phyloP scores from a whole-genome alignment of 2,329 filamentous ascomycete species.

The Pseudocercospora musae region DNA sequence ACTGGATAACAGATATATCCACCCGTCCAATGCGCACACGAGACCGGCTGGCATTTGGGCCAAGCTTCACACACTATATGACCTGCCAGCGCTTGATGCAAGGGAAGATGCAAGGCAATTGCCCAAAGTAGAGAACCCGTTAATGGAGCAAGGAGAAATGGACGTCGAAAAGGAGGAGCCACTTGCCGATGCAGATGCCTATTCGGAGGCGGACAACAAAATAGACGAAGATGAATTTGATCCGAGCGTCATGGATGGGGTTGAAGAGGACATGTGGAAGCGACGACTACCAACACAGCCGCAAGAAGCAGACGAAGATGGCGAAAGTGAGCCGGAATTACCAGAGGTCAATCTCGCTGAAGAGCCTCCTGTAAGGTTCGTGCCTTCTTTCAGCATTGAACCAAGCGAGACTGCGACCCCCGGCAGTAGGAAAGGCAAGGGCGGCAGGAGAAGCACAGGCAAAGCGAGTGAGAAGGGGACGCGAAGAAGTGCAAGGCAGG shows the following conservation, averaged over 20 bases:
- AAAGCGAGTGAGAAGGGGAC: conserved; percentile 17
- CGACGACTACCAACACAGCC: conserved; percentile 29
- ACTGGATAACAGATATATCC: conserved; percentile 35
- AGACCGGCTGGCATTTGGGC: conserved; percentile 88
- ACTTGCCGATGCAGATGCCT: conserved; percentile 39
- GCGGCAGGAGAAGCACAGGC: conserved; percentile 13
- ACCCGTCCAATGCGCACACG: conserved; percentile 58
- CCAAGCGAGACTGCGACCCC: conserved; percentile 26
- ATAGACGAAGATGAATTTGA: conserved; percentile 42
- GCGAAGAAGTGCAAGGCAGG: conserved; percentile 28
- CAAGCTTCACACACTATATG: conserved; percentile 79
- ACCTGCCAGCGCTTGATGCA: conserved; percentile 81
- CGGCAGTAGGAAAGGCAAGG: conserved; percentile 15
- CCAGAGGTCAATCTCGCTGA: conserved; percentile 33
- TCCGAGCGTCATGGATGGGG: conserved; percentile 40
- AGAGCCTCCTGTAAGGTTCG: conserved; percentile 33
- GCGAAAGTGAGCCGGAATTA: conserved; percentile 28
- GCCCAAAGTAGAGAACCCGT: conserved; percentile 36
- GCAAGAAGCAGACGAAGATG: conserved; percentile 13
- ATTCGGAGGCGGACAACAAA: conserved; percentile 35
- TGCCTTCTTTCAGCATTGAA: conserved; percentile 33
- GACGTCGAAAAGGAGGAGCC: conserved; percentile 41
- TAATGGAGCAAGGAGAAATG: conserved; percentile 34
- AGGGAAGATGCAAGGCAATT: conserved; percentile 65
- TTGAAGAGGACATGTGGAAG: conserved; percentile 45